Base-by-base conservation (phyloP, 176 grass and related monocot genomes). In the Aegilops umbellulata region DNA sequence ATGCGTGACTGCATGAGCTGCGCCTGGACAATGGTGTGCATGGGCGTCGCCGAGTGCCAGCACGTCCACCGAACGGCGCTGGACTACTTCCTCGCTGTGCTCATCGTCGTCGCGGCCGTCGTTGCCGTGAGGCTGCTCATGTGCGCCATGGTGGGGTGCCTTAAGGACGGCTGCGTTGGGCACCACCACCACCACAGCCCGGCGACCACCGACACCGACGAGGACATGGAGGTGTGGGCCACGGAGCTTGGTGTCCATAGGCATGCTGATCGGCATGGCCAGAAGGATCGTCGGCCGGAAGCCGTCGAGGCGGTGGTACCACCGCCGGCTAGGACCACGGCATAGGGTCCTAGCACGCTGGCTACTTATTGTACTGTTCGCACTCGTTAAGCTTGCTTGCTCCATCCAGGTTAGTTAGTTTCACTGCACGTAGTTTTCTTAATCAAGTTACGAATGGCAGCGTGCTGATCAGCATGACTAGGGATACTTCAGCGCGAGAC, bases 21-120 rank as follows among this genome's bases (percentile, higher is more conserved):
- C 26, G 20, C 32, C 2, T 46, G n/a, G 30, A 71, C 13, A 32
- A 90, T 91, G 89, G 68, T 87, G 35, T 91, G 89, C 85, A 70
- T 71, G 16, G 78, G 85, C 16, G 47, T 88, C 3, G 69, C 7
- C 8, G 88, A 74, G 8, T 86, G 88, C 83, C 72, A 69, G 36
- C 70, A 41, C 69, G 46, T 25, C 44, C 88, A 86, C 83, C 70
- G 62, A 1, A 51, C 88, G 49, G 88, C 71, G 19, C 24, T 85
- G 78, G 88, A 81, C 88, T 90, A 90, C 88, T 82, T 82, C 78
- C 83, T 90, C 27, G 78, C 83, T 3, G 83, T 51, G 47, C 31
- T 90, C 70, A 11, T 75, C 83, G 27, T 86, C 34, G 15, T 90
- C 70, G 65, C 35, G 35, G 13, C 41, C 78, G 76, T 84, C 38